A percentile compares a stretch with the other conserved stretches of the same genome.
phyloP scores from a whole-genome alignment of 257 asterid species.

The Echium plantagineum region DNA sequence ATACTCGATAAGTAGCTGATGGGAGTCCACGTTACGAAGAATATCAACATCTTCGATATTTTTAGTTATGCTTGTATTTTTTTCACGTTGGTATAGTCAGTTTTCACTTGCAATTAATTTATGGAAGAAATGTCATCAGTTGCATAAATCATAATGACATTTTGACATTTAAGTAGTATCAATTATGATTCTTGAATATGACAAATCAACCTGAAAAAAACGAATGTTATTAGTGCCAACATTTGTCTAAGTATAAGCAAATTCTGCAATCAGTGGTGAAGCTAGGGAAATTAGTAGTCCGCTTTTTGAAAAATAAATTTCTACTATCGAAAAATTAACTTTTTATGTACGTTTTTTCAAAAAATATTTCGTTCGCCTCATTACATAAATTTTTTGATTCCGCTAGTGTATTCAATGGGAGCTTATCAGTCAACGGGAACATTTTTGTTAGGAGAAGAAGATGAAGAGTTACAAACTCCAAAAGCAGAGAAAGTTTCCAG shows the following conservation, averaged over 20 bases:
- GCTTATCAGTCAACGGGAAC: neutral
- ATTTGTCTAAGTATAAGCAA: neutral
- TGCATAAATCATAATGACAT: neutral
- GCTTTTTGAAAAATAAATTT: too few species aligned
- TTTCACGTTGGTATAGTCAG: neutral
- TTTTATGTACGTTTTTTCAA: too few species aligned
- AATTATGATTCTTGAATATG: neutral
- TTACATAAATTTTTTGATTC: too few species aligned
- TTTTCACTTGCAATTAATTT: neutral
- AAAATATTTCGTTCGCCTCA: too few species aligned
- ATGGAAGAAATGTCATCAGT: neutral
- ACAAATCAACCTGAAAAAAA: neutral
- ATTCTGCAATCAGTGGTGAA: neutral
- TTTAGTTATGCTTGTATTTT: too few species aligned
- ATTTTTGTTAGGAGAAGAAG: neutral
- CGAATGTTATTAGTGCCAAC: neutral
- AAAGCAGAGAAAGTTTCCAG: neutral
- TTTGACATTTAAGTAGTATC: neutral
- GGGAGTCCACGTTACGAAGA: too few species aligned
- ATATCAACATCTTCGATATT: too few species aligned
- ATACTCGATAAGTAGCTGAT: too few species aligned
- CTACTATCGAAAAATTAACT: too few species aligned
- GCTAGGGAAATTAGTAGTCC: too few species aligned
- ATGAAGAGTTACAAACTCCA: neutral
- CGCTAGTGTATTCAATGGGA: neutral